Evolutionary conservation across 345 rosid species (phyloP).

Genomic region (Populus simonii): DNA sequence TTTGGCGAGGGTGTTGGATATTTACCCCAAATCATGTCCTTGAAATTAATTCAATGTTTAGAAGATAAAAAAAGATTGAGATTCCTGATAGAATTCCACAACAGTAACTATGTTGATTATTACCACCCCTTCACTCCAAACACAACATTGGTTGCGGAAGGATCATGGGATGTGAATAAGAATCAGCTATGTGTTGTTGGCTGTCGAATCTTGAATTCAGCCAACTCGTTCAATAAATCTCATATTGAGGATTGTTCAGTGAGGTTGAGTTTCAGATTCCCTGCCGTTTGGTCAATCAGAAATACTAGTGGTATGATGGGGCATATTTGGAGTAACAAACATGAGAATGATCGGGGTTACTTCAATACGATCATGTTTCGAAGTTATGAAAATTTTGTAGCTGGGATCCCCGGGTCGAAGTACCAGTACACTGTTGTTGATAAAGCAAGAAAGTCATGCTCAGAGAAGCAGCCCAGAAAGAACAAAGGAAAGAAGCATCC

Average conservation of each 20-base stretch:
- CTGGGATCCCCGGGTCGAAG: constrained; percentile 23
- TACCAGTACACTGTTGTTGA: constrained; percentile 25
- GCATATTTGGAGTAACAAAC: constrained; percentile 25
- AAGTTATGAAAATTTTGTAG: not conserved
- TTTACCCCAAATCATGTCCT: constrained; percentile 22
- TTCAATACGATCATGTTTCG: constrained; percentile 17
- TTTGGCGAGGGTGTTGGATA: constrained; percentile 13
- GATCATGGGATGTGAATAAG: constrained; percentile 30
- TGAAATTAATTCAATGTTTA: constrained; percentile 25
- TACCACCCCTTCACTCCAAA: constrained; percentile 17
- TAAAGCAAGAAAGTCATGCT: constrained; percentile 12
- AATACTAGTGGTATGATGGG: constrained; percentile 14
- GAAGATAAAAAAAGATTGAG: constrained; percentile 17
- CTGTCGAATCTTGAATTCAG: constrained; percentile 21
- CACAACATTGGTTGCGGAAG: constrained; percentile 32
- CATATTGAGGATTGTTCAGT: constrained; percentile 31
- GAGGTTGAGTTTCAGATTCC: constrained; percentile 34
- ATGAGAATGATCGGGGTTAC: constrained; percentile 9
- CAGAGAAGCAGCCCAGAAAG: not conserved
- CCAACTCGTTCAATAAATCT: constrained; percentile 3
- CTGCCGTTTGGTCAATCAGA: constrained; percentile 33
- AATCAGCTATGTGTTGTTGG: constrained; percentile 25
- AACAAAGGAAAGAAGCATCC: constrained; percentile 18
- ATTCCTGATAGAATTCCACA: constrained; percentile 22
- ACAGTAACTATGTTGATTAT: not conserved